Percentiles rank a stretch among this genome's conserved stretches.
phyloP scores from a whole-genome alignment of 768 basidiomycete species.

The Mycena galericulata region DNA sequence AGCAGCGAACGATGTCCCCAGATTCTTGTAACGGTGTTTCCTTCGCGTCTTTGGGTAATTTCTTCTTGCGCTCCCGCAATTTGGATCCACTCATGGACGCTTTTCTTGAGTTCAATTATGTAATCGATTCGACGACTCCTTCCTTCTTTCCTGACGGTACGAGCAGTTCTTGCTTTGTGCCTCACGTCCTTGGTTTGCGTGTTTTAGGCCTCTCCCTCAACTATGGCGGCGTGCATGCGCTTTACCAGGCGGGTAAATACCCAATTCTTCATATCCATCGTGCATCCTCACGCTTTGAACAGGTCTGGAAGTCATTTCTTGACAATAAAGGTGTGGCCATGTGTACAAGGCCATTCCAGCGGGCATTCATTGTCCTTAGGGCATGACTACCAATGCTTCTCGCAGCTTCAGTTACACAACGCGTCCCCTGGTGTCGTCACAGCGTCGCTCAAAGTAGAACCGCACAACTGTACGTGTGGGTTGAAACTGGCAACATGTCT shows the following conservation, averaged over 20 bases:
- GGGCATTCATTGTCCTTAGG: slow-evolving; percentile 54
- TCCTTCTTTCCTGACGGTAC: too few relatives aligned
- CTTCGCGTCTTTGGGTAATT: slow-evolving; percentile 6
- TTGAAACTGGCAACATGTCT: background rate
- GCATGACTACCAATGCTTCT: slow-evolving; percentile 82
- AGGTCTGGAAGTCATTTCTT: slow-evolving; percentile 89
- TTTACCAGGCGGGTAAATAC: slow-evolving; percentile 22
- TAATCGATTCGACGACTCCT: too few relatives aligned
- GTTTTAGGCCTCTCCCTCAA: background rate
- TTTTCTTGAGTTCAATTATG: slow-evolving; percentile 7
- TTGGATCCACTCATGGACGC: slow-evolving; percentile 18
- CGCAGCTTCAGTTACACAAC: slow-evolving; percentile 43
- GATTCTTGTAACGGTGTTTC: background rate
- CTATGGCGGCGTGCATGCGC: slow-evolving; percentile 28
- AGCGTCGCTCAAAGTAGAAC: slow-evolving; percentile 77
- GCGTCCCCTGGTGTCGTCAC: slow-evolving; percentile 81
- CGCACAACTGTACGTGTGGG: slow-evolving; percentile 71
- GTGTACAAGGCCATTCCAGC: background rate
- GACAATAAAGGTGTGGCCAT: slow-evolving; percentile 70
- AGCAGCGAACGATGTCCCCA: background rate
- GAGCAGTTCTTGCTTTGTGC: too few relatives aligned
- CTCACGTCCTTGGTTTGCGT: background rate
- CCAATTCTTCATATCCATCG: background rate
- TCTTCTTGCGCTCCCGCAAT: slow-evolving; percentile 32
- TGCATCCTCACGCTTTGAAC: background rate